phyloP scores from a whole-genome alignment of 2,329 filamentous ascomycete species.

The Pseudogymnoascus sp. region DNA sequence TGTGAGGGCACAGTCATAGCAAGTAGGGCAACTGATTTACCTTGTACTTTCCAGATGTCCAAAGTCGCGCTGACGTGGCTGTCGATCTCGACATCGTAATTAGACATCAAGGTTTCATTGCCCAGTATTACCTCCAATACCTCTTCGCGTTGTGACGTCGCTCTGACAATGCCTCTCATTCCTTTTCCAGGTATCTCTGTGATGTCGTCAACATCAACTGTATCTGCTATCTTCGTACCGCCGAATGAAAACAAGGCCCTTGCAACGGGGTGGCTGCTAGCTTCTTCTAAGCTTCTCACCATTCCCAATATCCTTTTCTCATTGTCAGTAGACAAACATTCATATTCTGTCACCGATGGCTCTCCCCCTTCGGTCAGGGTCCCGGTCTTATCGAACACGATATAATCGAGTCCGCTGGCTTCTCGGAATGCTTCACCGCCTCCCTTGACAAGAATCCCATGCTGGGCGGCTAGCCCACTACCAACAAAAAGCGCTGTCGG shows the following conservation, averaged over 20 bases:
- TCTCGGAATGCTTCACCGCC: conserved; percentile 87
- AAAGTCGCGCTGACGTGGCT: conserved; percentile 57
- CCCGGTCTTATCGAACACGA: conserved; percentile 93
- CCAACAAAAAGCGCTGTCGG: conserved; percentile 98
- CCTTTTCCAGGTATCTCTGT: conserved; percentile 76
- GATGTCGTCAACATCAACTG: conserved; percentile 82
- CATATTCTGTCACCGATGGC: conserved; percentile 62
- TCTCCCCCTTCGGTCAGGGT: conserved; percentile 80
- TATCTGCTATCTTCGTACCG: conserved; percentile 62
- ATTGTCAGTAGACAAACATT: conserved; percentile 55
- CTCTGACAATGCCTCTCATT: conserved; percentile 74
- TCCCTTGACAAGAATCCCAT: conserved; percentile 96
- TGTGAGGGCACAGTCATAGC: conserved; percentile 31
- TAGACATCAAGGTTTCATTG: conserved; percentile 68
- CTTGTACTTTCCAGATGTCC: too few species aligned
- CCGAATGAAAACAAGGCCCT: conserved; percentile 73
- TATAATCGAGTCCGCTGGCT: conserved; percentile 79
- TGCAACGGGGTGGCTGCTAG: conserved; percentile 92
- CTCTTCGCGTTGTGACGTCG: conserved; percentile 56
- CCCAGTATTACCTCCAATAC: conserved; percentile 78
- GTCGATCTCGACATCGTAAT: conserved; percentile 61
- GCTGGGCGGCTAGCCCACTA: conserved; percentile 90
- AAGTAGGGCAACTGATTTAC: too few species aligned
- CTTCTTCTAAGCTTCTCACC: conserved; percentile 90
- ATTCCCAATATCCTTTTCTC: conserved; percentile 83